Percentiles rank a stretch among this genome's conserved stretches.
phyloP scores from a whole-genome alignment of 495 filamentous ascomycete species.

The Sporormia fimetaria region DNA sequence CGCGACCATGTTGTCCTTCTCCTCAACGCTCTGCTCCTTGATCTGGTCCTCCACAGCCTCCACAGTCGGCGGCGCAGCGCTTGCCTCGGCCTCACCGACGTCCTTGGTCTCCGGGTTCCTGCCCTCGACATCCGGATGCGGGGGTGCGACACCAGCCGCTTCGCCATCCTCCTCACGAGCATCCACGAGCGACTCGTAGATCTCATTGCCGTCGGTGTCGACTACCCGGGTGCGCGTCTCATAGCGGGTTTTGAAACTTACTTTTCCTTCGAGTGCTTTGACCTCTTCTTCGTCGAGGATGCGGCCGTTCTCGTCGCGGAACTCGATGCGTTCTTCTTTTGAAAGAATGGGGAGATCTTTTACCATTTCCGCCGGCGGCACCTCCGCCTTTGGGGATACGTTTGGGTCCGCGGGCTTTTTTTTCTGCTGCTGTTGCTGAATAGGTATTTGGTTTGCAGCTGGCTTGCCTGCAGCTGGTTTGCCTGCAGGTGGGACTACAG shows the following conservation, averaged over 20 bases:
- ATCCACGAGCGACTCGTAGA: slow-evolving; percentile 37
- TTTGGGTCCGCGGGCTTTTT: slow-evolving; percentile 7
- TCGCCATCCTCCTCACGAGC: slow-evolving; percentile 14
- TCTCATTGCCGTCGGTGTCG: slow-evolving; percentile 62
- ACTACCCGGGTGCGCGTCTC: slow-evolving; percentile 81
- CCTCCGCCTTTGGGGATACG: slow-evolving; percentile 22
- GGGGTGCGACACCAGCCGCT: slow-evolving; percentile 47
- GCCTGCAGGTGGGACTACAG: slow-evolving; percentile 10
- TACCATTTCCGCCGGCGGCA: slow-evolving; percentile 11
- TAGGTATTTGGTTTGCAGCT: background rate
- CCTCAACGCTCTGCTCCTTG: slow-evolving; percentile 26
- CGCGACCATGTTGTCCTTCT: slow-evolving; percentile 20
- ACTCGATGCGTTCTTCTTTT: slow-evolving; percentile 79
- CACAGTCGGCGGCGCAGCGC: slow-evolving; percentile 30
- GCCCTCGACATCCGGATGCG: slow-evolving; percentile 75
- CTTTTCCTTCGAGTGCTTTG: slow-evolving; percentile 73
- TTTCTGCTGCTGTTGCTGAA: slow-evolving; percentile 24
- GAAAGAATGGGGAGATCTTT: slow-evolving; percentile 37
- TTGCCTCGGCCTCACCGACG: slow-evolving; percentile 24
- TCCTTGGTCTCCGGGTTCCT: slow-evolving; percentile 51
- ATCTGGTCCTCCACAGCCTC: slow-evolving; percentile 31
- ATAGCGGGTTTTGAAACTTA: slow-evolving; percentile 87
- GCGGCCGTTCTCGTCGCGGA: slow-evolving; percentile 89
- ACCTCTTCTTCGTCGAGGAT: slow-evolving; percentile 75
- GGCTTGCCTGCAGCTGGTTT: no score